Conservation (phyloP, 257 asterid genomes). For the Scutellaria barbata region DNA sequence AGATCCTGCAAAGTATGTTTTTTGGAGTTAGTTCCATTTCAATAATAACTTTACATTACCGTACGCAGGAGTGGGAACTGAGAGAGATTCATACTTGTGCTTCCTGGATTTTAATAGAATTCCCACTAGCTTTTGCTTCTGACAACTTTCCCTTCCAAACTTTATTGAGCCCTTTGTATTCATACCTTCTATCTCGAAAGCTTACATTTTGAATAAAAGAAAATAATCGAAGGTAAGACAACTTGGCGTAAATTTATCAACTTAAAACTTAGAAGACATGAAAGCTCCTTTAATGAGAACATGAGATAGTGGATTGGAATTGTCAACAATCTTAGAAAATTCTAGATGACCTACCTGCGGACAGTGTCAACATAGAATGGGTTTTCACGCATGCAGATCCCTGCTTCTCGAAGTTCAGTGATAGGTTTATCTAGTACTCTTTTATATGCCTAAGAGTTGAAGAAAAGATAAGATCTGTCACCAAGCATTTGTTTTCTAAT, state of each 20-base stretch:
- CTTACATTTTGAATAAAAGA: conserved; percentile 47
- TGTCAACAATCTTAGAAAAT: conserved; percentile 13
- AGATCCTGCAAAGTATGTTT: conserved; percentile 66
- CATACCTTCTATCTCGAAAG: conserved; percentile 98
- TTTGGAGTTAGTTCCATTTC: conserved; percentile 31
- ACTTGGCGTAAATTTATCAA: conserved; percentile 23
- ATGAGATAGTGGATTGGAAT: conserved; percentile 25
- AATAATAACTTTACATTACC: conserved; percentile 22
- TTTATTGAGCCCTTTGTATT: conserved; percentile 94
- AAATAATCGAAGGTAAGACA: conserved; percentile 24
- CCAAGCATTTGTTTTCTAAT: conserved; percentile 26
- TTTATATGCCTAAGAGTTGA: conserved; percentile 75
- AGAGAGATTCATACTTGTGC: conserved; percentile 71
- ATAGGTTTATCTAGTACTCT: conserved; percentile 93
- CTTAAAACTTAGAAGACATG: conserved; percentile 22
- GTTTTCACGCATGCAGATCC: conserved; percentile 99
- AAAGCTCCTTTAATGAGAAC: conserved; percentile 15
- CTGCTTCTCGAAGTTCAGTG: conserved; percentile 95
- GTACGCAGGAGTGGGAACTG: conserved; percentile 30
- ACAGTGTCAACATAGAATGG: conserved; percentile 97
- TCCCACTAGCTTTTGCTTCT: conserved; percentile 94
- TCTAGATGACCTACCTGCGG: conserved; percentile 69
- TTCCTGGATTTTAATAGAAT: conserved; percentile 92
- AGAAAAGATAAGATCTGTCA: conserved; percentile 31
- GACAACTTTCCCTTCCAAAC: conserved; percentile 96